phyloP scores from a whole-genome alignment of 257 asterid species.

The Lantana camara region DNA sequence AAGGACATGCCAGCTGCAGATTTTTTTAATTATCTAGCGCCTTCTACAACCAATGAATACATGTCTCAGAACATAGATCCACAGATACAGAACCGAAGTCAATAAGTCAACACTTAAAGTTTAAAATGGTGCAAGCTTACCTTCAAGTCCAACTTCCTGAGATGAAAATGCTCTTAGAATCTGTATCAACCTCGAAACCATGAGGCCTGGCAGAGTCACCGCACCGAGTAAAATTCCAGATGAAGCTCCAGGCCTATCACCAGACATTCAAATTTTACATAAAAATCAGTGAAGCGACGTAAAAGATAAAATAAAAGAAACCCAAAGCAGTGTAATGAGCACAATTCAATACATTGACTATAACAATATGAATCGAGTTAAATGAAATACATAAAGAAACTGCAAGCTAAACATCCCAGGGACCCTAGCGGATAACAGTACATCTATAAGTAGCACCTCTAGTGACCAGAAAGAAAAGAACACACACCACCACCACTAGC shows the following conservation, averaged over 20 bases:
- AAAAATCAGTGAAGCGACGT: background rate
- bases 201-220: constrained; percentile 79
- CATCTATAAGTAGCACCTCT: too few species aligned
- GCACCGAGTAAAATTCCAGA: constrained; percentile 90
- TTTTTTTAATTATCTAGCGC: background rate
- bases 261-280: constrained; percentile 7
- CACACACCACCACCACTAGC: too few species aligned
- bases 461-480: too few species aligned
- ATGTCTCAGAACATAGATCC: background rate
- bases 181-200: constrained; percentile 78
- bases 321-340: background rate
- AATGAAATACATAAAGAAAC: background rate
- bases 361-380: background rate
- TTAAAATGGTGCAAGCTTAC: constrained; percentile 30
- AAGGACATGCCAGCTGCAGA: background rate
- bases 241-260: constrained; percentile 81
- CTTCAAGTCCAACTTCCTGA: constrained; percentile 51
- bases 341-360: background rate
- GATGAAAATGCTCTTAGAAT: constrained; percentile 51
- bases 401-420: background rate
- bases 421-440: too few species aligned
- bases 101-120: background rate
- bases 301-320: background rate
- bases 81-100: constrained; percentile 1
- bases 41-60: background rate